Evolutionary conservation across 192 early-diverging fungal genomes (phyloP).

Genomic region (Gaertneriomyces sp.): DNA sequence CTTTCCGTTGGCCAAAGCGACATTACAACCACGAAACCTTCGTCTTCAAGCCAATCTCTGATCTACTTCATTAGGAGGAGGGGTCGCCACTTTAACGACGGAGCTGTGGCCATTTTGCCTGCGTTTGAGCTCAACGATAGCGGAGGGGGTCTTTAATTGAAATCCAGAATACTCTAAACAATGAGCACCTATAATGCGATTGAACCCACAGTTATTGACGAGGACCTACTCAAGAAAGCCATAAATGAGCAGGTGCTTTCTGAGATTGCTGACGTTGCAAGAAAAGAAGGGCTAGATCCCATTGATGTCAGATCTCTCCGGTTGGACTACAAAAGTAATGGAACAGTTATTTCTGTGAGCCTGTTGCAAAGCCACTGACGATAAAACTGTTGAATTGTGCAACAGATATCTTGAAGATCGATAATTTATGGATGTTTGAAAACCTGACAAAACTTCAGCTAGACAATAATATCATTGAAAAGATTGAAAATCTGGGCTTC

Average conservation of each 20-base stretch:
- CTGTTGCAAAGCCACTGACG: conserved; percentile 5
- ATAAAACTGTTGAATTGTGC: neutral
- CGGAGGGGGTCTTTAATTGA: neutral
- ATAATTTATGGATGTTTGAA: conserved; percentile 59
- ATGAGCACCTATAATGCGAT: conserved; percentile 48
- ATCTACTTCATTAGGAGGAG: too few relatives aligned
- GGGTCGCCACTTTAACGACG: too few relatives aligned
- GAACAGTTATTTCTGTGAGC: neutral
- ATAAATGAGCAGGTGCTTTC: conserved; percentile 53
- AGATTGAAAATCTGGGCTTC: conserved; percentile 59
- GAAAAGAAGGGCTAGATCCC: conserved; percentile 56
- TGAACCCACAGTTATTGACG: conserved; percentile 64
- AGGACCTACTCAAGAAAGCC: conserved; percentile 56
- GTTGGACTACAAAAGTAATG: conserved; percentile 62
- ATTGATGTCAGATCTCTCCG: conserved; percentile 45
- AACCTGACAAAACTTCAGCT: conserved; percentile 63
- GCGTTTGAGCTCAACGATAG: too few relatives aligned
- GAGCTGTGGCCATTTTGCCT: too few relatives aligned
- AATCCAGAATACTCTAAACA: neutral
- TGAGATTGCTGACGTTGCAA: conserved; percentile 59
- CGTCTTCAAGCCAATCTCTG: too few relatives aligned
- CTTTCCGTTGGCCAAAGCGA: too few relatives aligned
- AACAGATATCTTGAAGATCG: conserved; percentile 62
- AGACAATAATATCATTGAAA: conserved; percentile 68
- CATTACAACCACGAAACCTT: too few relatives aligned